Evolutionary conservation across 2,329 filamentous ascomycete genomes (phyloP).

Genomic region (Ophidiomyces ophidiicola): DNA sequence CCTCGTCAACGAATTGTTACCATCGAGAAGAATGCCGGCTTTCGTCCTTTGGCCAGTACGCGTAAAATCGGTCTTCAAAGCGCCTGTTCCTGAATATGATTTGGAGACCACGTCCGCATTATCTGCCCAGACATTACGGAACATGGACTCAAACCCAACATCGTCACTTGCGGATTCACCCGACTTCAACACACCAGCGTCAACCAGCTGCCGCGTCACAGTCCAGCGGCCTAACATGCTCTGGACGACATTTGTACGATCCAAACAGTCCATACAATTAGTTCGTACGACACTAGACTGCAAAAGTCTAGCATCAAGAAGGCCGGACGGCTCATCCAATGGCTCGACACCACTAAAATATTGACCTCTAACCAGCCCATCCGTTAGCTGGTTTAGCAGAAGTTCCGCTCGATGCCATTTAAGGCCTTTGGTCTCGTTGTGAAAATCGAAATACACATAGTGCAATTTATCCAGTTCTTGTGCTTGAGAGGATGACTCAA

Average conservation of each 20-base stretch:
- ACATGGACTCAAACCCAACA: conserved; percentile 70
- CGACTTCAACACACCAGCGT: conserved; percentile 63
- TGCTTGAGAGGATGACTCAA: conserved; percentile 51
- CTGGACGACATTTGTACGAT: conserved; percentile 95
- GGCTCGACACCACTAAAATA: conserved; percentile 91
- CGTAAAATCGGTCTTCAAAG: conserved; percentile 95
- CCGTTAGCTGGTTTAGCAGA: conserved; percentile 67
- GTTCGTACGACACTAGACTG: conserved; percentile 90
- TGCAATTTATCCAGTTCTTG: conserved; percentile 72
- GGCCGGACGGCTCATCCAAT: conserved; percentile 56
- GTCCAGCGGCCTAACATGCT: conserved; percentile 90
- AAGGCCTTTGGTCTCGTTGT: conserved; percentile 91
- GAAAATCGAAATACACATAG: conserved; percentile 97
- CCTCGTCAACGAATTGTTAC: conserved; percentile 74
- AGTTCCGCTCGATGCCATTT: conserved; percentile 85
- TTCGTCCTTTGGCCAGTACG: conserved; percentile 83
- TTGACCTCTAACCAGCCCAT: conserved; percentile 63
- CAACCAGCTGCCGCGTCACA: conserved; percentile 75
- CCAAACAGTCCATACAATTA: conserved; percentile 98
- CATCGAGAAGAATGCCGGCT: conserved; percentile 70
- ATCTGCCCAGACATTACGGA: conserved; percentile 96
- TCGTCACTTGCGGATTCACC: conserved; percentile 74
- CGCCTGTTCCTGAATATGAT: conserved; percentile 89
- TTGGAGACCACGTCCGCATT: conserved; percentile 92
- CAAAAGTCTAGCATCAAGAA: conserved; percentile 63